Percentiles rank a stretch among this genome's conserved stretches.
phyloP scores from a whole-genome alignment of 139 green algal species.

The Asterochloris erici region DNA sequence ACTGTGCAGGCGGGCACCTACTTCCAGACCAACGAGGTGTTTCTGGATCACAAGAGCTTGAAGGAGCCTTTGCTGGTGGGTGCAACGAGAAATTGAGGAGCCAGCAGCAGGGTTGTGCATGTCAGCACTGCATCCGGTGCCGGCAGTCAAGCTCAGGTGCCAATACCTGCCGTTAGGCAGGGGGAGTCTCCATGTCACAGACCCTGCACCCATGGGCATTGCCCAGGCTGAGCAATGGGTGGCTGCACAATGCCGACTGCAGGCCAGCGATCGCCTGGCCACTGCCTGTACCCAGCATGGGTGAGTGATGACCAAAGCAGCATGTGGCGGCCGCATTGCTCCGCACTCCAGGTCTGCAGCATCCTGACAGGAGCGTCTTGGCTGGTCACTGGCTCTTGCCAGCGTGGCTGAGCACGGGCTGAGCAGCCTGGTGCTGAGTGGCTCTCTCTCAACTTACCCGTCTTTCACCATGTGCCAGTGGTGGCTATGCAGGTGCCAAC shows the following conservation, averaged over 20 bases:
- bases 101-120: not conserved
- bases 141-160: not conserved
- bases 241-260: not conserved
- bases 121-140: not conserved
- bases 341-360: not conserved
- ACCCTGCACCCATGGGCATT: not conserved
- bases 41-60: slow-evolving; percentile 44
- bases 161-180: not conserved
- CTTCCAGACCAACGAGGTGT: slow-evolving; percentile 80
- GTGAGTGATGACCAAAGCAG: too few species aligned
- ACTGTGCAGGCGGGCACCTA: slow-evolving; percentile 73
- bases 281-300: too few species aligned
- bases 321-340: not conserved
- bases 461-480: not conserved
- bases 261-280: too few species aligned
- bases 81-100: too few species aligned
- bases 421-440: not conserved
- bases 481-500: slow-evolving; percentile 20
- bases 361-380: not conserved
- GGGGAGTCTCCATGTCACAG: too few species aligned
- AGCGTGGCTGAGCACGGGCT: not conserved
- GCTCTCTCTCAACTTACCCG: not conserved
- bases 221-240: too few species aligned
- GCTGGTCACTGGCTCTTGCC: not conserved
- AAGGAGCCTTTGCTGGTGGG: slow-evolving; percentile 30